phyloP scores from a whole-genome alignment of 306 rosid genomes.

The Quercus dentata region DNA sequence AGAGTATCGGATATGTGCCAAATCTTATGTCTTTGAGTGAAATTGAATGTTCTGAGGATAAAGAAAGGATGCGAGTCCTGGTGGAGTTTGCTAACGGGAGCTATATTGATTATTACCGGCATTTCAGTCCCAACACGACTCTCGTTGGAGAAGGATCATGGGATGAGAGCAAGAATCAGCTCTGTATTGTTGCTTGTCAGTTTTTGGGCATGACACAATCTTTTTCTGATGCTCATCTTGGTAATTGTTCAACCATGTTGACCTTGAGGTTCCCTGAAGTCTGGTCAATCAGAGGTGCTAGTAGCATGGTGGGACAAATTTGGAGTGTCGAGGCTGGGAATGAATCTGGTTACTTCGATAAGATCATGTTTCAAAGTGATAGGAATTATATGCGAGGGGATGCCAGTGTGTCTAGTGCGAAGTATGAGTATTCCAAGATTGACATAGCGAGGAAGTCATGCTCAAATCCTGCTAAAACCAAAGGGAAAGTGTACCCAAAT shows the following conservation, averaged over 20 bases:
- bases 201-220: conserved; percentile 26
- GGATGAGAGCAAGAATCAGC: conserved; percentile 38
- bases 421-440: conserved; percentile 47
- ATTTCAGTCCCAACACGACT: conserved; percentile 29
- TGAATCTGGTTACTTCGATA: conserved; percentile 36
- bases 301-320: conserved; percentile 40
- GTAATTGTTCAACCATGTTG: conserved; percentile 52
- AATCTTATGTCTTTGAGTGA: conserved; percentile 19
- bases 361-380: conserved; percentile 26
- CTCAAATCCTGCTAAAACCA: conserved; percentile 1
- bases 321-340: conserved; percentile 49
- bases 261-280: conserved; percentile 36
- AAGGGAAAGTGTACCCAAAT: neutral
- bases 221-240: conserved; percentile 29
- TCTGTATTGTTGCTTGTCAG: conserved; percentile 38
- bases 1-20: conserved; percentile 28
- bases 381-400: neutral
- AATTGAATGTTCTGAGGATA: conserved; percentile 24
- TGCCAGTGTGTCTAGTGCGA: conserved; percentile 3
- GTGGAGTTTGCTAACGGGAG: conserved; percentile 15
- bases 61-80: conserved; percentile 26
- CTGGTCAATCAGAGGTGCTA: conserved; percentile 47
- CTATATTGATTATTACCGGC: neutral
- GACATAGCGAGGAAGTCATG: conserved; percentile 36
- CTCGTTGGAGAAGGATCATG: conserved; percentile 60